Conservation (phyloP, 1,284 basidiomycete genomes). For the Heterobasidion occidentale region DNA sequence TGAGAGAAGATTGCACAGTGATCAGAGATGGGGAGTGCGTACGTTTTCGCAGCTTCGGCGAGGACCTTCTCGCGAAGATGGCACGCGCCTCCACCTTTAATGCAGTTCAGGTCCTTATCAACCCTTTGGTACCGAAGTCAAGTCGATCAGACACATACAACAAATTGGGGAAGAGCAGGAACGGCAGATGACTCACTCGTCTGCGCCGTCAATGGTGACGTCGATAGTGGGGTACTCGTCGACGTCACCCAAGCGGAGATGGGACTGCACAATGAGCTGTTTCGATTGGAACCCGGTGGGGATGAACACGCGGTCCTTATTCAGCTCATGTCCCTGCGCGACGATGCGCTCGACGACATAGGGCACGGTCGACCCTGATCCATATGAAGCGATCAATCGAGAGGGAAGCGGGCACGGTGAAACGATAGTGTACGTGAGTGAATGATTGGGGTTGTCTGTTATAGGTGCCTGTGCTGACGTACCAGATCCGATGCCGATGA, state of each 20-base stretch:
- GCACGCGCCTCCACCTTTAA: slow-evolving; percentile 98
- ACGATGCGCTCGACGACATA: slow-evolving; percentile 96
- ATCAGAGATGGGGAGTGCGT: slow-evolving; percentile 25
- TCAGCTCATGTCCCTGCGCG: slow-evolving; percentile 72
- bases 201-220: slow-evolving; percentile 95
- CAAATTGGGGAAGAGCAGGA: too few relatives aligned
- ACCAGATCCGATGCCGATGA: slow-evolving; percentile 18
- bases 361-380: slow-evolving; percentile 86
- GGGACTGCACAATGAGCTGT: slow-evolving; percentile 83
- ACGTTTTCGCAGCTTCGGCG: slow-evolving; percentile 88
- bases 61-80: slow-evolving; percentile 97
- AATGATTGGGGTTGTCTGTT: too few relatives aligned
- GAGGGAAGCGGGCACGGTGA: slow-evolving; percentile 1
- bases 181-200: slow-evolving; percentile 63
- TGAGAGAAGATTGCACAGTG: background rate
- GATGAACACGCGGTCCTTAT: slow-evolving; percentile 80
- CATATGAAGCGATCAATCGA: background rate
- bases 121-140: slow-evolving; percentile 46
- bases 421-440: background rate
- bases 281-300: slow-evolving; percentile 97
- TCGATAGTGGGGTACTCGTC: slow-evolving; percentile 89
- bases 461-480: too few relatives aligned
- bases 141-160: background rate
- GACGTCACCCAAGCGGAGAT: slow-evolving; percentile 84
- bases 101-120: slow-evolving; percentile 83